Base-by-base conservation (phyloP, 257 asterid genomes). In the Solanum medicagineum region DNA sequence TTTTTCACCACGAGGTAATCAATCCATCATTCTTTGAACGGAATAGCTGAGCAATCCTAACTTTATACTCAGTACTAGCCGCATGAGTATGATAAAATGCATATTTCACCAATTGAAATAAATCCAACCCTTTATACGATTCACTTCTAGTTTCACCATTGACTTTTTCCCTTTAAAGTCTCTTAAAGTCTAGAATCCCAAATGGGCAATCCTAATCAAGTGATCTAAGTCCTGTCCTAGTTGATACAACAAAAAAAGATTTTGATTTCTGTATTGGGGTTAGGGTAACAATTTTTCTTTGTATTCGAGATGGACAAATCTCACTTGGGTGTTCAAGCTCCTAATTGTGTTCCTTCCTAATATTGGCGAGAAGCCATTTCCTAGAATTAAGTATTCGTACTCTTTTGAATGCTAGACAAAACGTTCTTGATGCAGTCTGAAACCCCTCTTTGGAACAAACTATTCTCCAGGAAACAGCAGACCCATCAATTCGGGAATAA, bases 401-500 rank as follows among this genome's bases (percentile, higher is more conserved):
- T 90, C 93, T 90, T 84, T 94, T 93, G 89, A 96, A 96, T 57
- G 98, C 98, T 4, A 95, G 93, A 87, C 99, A 94, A n/a, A 98
- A 98, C 29, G 97, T 94, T 90, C 98, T 89, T 45, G 98, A 87
- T 87, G 73, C 94, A 4, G 98, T 94, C 88, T 94, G 99, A 84
- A 96, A 93, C 53, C 99, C 99, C 89, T 94, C 98, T 91, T 93
- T 94, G 9, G 96, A 96, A 84, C 99, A 96, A 65, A 96, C 98
- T 36, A 88, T 93, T 89, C 96, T 91, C 22, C 98, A 87, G n/a
- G 98, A 96, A 63, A 96, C 88, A 53, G 93, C 98, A 55, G 97
- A 87, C 60, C 98, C 98, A 45, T 96, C 99, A 60, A 89, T 89
- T 80, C 98, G 85, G 57, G 99, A 96, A 87, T 98, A 88, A 81